Evolutionary conservation across 164 flowering plant genomes (phyloP).

Genomic region (Vitis rotundifolia): DNA sequence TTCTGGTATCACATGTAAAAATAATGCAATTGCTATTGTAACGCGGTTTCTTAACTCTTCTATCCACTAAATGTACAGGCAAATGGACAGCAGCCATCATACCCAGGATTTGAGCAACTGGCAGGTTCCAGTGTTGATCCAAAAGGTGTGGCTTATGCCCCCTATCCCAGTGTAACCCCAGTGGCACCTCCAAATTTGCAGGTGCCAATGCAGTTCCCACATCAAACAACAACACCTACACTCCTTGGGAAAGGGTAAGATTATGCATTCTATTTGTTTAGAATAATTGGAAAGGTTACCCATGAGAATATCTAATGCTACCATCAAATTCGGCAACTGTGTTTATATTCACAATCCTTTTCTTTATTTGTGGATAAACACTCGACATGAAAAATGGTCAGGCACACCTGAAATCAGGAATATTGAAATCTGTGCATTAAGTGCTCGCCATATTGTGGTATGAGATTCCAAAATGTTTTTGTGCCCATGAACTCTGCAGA

Average conservation of each 20-base stretch:
- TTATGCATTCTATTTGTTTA: background rate
- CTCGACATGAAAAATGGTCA: background rate
- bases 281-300: background rate
- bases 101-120: constrained; percentile 39
- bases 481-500: constrained; percentile 34
- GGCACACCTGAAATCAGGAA: background rate
- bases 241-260: constrained; percentile 82
- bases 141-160: constrained; percentile 30
- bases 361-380: background rate
- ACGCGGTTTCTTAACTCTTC: background rate
- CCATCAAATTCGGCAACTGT: background rate
- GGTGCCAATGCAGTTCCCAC: constrained; percentile 47
- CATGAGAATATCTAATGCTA: background rate
- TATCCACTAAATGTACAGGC: constrained; percentile 27
- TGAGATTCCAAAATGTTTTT: constrained; percentile 1
- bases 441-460: background rate
- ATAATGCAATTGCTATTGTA: background rate
- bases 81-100: constrained; percentile 40
- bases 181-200: constrained; percentile 41
- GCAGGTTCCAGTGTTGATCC: constrained; percentile 32
- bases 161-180: constrained; percentile 44
- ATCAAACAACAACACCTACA: constrained; percentile 47
- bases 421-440: background rate
- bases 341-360: background rate
- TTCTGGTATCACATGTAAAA: constrained; percentile 26